A percentile compares a stretch with the other conserved stretches of the same genome.
phyloP scores from a whole-genome alignment of 1,284 basidiomycete genomes.

The Irpex lacteus region DNA sequence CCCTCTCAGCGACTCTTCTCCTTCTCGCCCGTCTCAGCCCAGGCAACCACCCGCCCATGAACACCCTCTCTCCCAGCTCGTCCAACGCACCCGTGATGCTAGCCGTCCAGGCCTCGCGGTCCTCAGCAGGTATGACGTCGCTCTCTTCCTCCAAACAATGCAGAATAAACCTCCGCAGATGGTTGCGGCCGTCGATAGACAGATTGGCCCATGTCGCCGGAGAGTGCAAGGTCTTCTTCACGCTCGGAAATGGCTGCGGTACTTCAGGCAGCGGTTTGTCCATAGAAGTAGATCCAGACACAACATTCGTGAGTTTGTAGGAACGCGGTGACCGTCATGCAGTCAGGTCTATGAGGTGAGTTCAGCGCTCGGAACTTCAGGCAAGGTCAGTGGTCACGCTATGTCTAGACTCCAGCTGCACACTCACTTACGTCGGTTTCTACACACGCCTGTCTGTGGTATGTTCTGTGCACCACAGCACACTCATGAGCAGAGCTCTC shows the following conservation, averaged over 20 bases:
- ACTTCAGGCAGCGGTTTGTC: slow-evolving; percentile 31
- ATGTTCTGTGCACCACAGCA: neutral
- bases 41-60: slow-evolving; percentile 28
- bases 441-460: neutral
- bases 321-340: neutral
- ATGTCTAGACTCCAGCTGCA: neutral
- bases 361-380: neutral
- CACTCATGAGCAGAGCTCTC: neutral
- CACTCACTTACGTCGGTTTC: neutral
- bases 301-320: neutral
- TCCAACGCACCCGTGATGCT: slow-evolving; percentile 21
- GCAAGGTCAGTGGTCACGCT: neutral
- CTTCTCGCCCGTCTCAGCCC: slow-evolving; percentile 24
- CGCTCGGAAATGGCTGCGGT: slow-evolving; percentile 14
- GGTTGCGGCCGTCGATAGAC: slow-evolving; percentile 23
- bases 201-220: slow-evolving; percentile 7
- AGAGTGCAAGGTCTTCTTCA: slow-evolving; percentile 1
- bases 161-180: slow-evolving; percentile 24
- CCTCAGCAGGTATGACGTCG: slow-evolving; percentile 12
- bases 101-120: slow-evolving; percentile 24
- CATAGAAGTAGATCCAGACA: slow-evolving; percentile 9
- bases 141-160: slow-evolving; percentile 21
- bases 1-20: slow-evolving; percentile 15
- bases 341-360: neutral
- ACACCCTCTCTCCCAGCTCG: slow-evolving; percentile 24